A percentile compares a stretch with the other conserved stretches of the same genome.
These are phyloP conservation scores for Pleoardoris graminearum DNA, from an alignment of 2,329 filamentous ascomycete species.

Conservation along the genomic window DNA sequence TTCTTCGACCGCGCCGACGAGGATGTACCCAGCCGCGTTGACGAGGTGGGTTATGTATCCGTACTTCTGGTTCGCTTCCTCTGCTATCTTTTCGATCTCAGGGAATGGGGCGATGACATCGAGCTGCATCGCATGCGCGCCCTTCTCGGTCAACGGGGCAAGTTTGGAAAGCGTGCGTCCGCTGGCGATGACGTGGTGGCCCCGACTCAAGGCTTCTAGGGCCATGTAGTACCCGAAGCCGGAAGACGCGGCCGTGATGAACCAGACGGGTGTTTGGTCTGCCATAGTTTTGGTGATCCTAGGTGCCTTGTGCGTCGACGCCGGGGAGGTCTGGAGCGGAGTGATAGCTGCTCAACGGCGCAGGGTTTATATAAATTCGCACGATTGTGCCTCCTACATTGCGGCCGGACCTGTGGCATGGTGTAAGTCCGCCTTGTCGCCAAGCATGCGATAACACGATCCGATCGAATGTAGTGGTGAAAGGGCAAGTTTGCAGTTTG, in stretches of 20 bases:
- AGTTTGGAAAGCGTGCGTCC: constrained; percentile 47
- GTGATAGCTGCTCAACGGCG: too few relatives aligned
- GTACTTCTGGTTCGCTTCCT: constrained; percentile 46
- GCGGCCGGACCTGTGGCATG: too few relatives aligned
- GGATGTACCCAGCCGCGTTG: constrained; percentile 53
- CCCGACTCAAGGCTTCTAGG: constrained; percentile 48
- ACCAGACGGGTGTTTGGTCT: constrained; percentile 1
- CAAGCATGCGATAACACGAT: too few relatives aligned
- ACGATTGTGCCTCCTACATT: too few relatives aligned
- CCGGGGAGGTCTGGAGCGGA: too few relatives aligned
- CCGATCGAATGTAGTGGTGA: too few relatives aligned
- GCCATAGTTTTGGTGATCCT: background rate
- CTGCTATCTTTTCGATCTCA: constrained; percentile 41
- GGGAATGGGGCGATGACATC: constrained; percentile 48
- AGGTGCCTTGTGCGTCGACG: too few relatives aligned
- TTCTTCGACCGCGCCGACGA: constrained; percentile 53
- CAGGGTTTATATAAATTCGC: too few relatives aligned
- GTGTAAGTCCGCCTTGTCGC: too few relatives aligned
- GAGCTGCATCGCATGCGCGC: constrained; percentile 44
- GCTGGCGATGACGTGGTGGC: constrained; percentile 55
- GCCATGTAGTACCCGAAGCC: constrained; percentile 54
- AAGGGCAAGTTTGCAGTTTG: too few relatives aligned
- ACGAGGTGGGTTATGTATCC: constrained; percentile 52
- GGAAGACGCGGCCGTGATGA: constrained; percentile 49
- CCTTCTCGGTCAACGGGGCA: constrained; percentile 37